Evolutionary conservation across 805 yeast species (phyloP), one percentile per base, ranked within the genome.

Genomic region (Pichia rugopelliculosa): DNA sequence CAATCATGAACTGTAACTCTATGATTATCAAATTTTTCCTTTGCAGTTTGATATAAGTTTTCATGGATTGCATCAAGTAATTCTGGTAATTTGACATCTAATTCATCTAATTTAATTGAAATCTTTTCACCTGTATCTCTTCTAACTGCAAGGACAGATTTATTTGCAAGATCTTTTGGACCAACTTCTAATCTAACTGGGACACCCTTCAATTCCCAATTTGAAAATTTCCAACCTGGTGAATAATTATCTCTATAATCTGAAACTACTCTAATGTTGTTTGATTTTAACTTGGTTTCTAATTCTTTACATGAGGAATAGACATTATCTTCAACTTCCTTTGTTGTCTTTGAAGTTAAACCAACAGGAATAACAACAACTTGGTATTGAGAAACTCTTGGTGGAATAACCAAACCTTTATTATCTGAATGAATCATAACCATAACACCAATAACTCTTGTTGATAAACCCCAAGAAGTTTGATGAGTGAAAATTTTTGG

Each of bases 361-460:
- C 99, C 99, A 54, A 89, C 95, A 54, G 99, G 98, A 53, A 93
- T 81, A 47, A 93, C 84, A 45, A 89, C 95, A 53, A 82, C 89
- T 75, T 93, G 99, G 64, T 71, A 74, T 71, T 86, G 93, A 17
- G 99, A 87, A 25, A 91, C 97, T 63, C 96, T 79, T 61, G 99
- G 99, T 53, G 99, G 99, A 59, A 95, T 76, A 42, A 93, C 98
- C 59, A 93, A 76, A 68, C 99, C 99, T 75, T 89, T 91, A 77
- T 95, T 90, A 70, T 93, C 99, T 34, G 97, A 89, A 68, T 93
- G 99, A 50, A 89, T 80, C 99, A 93, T 93, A 51, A 88, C 89
- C 98, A 93, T 93, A 58, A 95, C 99, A 77, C 99, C 99, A 66
- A 93, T 90, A 56, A 86, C 93, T 73, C 99, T 87, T 50, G 99